phyloP scores from a whole-genome alignment of 495 filamentous ascomycete genomes.

The Daldinia concentrica region DNA sequence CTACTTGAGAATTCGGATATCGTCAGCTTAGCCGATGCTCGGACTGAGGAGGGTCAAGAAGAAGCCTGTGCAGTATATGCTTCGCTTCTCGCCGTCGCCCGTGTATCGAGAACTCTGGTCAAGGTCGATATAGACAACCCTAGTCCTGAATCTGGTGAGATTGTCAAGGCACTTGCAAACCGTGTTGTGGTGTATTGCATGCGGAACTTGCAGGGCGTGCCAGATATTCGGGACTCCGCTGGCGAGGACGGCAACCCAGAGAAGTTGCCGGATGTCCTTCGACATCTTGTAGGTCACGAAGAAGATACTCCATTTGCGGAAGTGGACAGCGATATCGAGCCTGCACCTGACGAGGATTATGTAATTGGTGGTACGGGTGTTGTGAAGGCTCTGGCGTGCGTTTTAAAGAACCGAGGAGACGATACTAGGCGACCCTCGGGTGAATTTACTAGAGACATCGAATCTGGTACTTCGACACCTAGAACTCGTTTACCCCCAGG shows the following conservation, averaged over 20 bases:
- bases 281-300: slow-evolving; percentile 68
- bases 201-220: slow-evolving; percentile 81
- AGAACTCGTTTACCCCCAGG: slow-evolving; percentile 49
- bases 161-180: slow-evolving; percentile 91
- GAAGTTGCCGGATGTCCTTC: slow-evolving; percentile 62
- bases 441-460: slow-evolving; percentile 54
- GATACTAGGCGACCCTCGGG: slow-evolving; percentile 61
- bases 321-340: slow-evolving; percentile 71
- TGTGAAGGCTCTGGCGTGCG: slow-evolving; percentile 91
- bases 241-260: slow-evolving; percentile 49
- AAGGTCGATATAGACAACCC: slow-evolving; percentile 94
- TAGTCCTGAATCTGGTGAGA: slow-evolving; percentile 76
- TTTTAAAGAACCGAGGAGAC: slow-evolving; percentile 77
- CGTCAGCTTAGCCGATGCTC: slow-evolving; percentile 69
- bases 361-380: slow-evolving; percentile 96
- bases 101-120: slow-evolving; percentile 83
- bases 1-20: slow-evolving; percentile 85
- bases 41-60: slow-evolving; percentile 78
- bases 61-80: slow-evolving; percentile 95
- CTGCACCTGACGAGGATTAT: slow-evolving; percentile 90
- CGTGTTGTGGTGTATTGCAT: slow-evolving; percentile 94
- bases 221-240: slow-evolving; percentile 43
- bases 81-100: slow-evolving; percentile 86
- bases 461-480: slow-evolving; percentile 42
- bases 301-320: slow-evolving; percentile 63